Evolutionary conservation across 106 monocot species (phyloP), one percentile per base, ranked within the genome.

Genomic region (Allium cepa): DNA sequence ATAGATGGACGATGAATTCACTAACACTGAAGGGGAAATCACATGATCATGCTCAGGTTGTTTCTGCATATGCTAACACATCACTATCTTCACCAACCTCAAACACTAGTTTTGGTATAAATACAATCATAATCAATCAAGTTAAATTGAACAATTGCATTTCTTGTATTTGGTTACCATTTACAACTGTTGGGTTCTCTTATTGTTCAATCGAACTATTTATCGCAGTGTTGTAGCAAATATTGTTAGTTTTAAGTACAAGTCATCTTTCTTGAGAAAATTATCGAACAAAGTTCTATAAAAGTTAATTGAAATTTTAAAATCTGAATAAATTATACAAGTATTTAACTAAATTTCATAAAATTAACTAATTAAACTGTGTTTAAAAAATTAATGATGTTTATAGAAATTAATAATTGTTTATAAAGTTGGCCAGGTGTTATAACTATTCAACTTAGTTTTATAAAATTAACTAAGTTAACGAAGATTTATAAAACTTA

Each of bases 1-100:
- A 65, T 86, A 97, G 96, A 55, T 97, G 96, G 96, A 91, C 96
- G 49, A 97, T 94, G 89, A 94, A 84, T 58, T 90, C 93, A 76
- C 73, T 94, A 56, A 90, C 86, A 11, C 69, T 71, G 13, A 97
- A 97, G 69, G 96, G 91, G 74, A 97, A 92, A 77, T 49, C 80
- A 60, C 79, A 88, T 68, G 96, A 97, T 10, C 80, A 91, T 73
- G 70, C 66, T 69, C 72, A 76, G 49, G 11, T 74, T 63, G 71
- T 71, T 67, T 76, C 87, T 72, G 74, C 62, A 68, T 86, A 71
- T 79, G 52, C 83, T 66, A 88, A 57, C 67, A 50, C 62, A 45
- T 47, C 80, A 64, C 47, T 73, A 63, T 46, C 69, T 79, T 76
- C 81, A 59, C 50, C 79, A 53, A 27, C 83, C 26, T 83, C 88